phyloP scores from a whole-genome alignment of 2,329 filamentous ascomycete species.

The Paecilomyces niveus region DNA sequence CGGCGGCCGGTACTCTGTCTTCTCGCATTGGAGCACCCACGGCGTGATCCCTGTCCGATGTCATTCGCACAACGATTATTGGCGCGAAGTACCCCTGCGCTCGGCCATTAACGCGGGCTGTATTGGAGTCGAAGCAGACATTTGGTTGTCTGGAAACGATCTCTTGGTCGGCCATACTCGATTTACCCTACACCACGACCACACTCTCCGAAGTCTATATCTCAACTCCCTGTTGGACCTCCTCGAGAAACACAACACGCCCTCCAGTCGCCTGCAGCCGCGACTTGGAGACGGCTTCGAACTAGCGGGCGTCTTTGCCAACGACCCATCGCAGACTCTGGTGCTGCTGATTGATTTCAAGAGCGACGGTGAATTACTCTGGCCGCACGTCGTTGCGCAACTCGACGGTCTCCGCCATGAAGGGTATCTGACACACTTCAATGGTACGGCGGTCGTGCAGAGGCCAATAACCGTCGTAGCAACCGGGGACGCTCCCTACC shows the following conservation, averaged over 20 bases:
- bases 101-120: conserved; percentile 33
- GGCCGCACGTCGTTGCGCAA: conserved; percentile 23
- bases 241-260: conserved; percentile 46
- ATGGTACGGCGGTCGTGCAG: conserved; percentile 27
- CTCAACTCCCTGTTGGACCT: conserved; percentile 56
- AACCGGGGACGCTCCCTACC: conserved; percentile 40
- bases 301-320: conserved; percentile 49
- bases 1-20: neutral
- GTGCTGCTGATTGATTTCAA: conserved; percentile 66
- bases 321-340: conserved; percentile 47
- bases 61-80: conserved; percentile 41
- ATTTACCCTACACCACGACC: conserved; percentile 40
- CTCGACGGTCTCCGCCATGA: conserved; percentile 35
- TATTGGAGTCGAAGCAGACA: conserved; percentile 40
- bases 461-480: conserved; percentile 43
- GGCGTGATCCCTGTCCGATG: conserved; percentile 9
- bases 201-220: conserved; percentile 45
- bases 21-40: conserved; percentile 2
- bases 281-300: conserved; percentile 11
- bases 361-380: conserved; percentile 37
- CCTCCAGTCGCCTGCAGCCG: conserved; percentile 9
- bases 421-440: conserved; percentile 38
- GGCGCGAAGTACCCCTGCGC: conserved; percentile 33
- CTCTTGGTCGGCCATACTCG: conserved; percentile 58
- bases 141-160: conserved; percentile 40